Percentiles rank a stretch among this genome's conserved stretches.
phyloP scores from a whole-genome alignment of 2,329 filamentous ascomycete genomes.

The Sclerotinia subarctica region DNA sequence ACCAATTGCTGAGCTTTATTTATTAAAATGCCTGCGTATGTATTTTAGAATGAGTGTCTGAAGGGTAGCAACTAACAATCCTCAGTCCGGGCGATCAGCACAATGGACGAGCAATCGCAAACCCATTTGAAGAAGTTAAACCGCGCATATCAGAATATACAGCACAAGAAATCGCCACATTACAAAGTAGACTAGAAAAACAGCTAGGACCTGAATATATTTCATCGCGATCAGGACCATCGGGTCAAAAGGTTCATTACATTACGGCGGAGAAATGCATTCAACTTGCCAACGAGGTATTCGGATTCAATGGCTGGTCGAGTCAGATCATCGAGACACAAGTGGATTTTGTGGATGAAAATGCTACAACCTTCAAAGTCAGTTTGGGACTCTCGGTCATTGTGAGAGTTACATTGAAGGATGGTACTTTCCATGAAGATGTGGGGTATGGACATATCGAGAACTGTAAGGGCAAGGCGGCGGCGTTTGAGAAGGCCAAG shows the following conservation, averaged over 20 bases:
- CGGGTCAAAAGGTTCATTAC: slow-evolving; percentile 86
- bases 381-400: slow-evolving; percentile 86
- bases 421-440: slow-evolving; percentile 97
- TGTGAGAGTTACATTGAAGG: slow-evolving; percentile 81
- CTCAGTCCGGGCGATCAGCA: slow-evolving; percentile 68
- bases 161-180: slow-evolving; percentile 82
- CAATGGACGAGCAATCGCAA: slow-evolving; percentile 51
- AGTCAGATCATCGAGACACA: slow-evolving; percentile 93
- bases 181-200: slow-evolving; percentile 83
- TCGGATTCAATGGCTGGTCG: slow-evolving; percentile 97
- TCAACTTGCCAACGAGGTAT: slow-evolving; percentile 88
- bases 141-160: slow-evolving; percentile 76
- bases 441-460: slow-evolving; percentile 96
- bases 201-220: slow-evolving; percentile 96
- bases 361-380: slow-evolving; percentile 71
- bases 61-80: slow-evolving; percentile 21
- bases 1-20: slow-evolving; percentile 16
- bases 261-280: slow-evolving; percentile 96
- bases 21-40: slow-evolving; percentile 48
- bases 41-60: slow-evolving; percentile 8
- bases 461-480: slow-evolving; percentile 91
- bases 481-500: slow-evolving; percentile 97
- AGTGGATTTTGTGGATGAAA: slow-evolving; percentile 93
- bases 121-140: slow-evolving; percentile 76
- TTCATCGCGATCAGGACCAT: slow-evolving; percentile 77